Conservation (phyloP, 2,329 filamentous ascomycete species). For the Albifimbria verrucaria region DNA sequence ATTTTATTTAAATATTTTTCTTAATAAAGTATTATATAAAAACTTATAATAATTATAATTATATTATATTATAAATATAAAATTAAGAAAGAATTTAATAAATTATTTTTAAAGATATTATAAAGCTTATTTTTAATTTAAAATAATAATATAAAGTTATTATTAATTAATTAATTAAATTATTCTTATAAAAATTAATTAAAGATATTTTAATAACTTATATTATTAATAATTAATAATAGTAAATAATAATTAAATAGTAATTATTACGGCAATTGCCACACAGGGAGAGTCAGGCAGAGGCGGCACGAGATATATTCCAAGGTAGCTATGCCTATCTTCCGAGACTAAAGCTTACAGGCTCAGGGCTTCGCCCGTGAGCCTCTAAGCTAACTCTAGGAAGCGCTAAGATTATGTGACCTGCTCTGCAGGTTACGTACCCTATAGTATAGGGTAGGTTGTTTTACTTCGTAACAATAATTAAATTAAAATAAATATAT, state of each 20-base stretch:
- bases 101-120: no score
- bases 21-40: conserved; percentile 3
- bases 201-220: conserved; percentile 1
- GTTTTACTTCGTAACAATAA: neutral
- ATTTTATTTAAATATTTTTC: conserved; percentile 4
- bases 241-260: neutral
- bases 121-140: no score
- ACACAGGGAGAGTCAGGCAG: neutral
- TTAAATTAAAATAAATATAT: no score
- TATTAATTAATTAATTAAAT: no score
- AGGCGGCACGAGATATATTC: neutral
- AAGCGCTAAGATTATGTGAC: no score
- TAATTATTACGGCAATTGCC: neutral
- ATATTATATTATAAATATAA: no score
- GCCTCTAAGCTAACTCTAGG: no score
- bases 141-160: no score
- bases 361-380: no score
- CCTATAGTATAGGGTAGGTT: neutral
- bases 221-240: neutral
- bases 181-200: neutral
- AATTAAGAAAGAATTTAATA: no score
- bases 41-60: conserved; percentile 4
- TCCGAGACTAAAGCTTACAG: no score
- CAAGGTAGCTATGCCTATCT: neutral
- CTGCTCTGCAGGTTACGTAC: neutral